Evolutionary conservation across 2,329 filamentous ascomycete genomes (phyloP).

Genomic region (Fusarium haematococcum): DNA sequence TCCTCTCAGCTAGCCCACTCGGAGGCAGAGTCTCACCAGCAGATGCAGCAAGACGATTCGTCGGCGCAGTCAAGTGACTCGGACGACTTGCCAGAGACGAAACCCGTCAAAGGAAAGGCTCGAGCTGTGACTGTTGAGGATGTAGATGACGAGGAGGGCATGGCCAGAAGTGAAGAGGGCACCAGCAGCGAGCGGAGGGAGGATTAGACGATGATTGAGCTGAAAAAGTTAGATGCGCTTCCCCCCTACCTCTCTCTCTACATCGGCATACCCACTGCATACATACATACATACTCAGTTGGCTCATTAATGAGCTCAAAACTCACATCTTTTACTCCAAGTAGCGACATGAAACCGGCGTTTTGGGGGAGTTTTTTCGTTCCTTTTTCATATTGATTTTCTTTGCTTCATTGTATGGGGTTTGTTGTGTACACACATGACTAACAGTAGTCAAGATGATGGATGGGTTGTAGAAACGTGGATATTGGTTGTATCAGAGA

Average conservation of each 20-base stretch:
- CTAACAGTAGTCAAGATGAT: neutral
- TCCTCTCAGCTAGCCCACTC: constrained; percentile 7
- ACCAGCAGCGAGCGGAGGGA: constrained; percentile 8
- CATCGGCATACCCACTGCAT: neutral
- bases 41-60: constrained; percentile 19
- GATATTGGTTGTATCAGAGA: neutral
- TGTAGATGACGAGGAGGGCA: constrained; percentile 33
- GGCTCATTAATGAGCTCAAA: neutral
- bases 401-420: neutral
- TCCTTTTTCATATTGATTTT: neutral
- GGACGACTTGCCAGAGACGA: constrained; percentile 24
- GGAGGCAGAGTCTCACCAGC: constrained; percentile 6
- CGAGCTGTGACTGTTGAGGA: constrained; percentile 57
- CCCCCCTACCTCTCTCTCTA: neutral
- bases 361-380: neutral
- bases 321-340: constrained; percentile 3
- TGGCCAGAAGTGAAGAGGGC: neutral
- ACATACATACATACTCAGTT: neutral
- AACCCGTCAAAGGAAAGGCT: constrained; percentile 55
- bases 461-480: neutral
- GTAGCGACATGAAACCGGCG: constrained; percentile 12
- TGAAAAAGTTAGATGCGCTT: neutral
- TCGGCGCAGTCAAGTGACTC: constrained; percentile 25
- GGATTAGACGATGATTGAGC: constrained; percentile 11
- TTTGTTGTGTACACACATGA: neutral